Base-by-base conservation (phyloP, 306 rosid genomes). In the Dalbergia cochinchinensis region DNA sequence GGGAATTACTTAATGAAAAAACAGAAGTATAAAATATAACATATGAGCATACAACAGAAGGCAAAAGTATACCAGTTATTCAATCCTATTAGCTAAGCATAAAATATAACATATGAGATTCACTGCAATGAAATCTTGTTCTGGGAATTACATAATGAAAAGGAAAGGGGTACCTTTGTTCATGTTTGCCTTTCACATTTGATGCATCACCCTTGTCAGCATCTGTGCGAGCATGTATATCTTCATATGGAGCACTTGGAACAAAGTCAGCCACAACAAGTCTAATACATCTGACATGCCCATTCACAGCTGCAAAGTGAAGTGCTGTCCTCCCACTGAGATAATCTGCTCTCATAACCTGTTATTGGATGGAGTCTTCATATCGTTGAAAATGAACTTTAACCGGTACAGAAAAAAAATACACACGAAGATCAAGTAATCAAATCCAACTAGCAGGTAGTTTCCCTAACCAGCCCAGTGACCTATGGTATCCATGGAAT, bases 281-380 rank as follows among this genome's bases (percentile, higher is more conserved):
- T 79, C 98, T 93, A 59, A 95, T 86, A 71, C 98, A 93, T 87
- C 98, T 90, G 42, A 85, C 92, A 77, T 92, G 98, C 33, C 99
- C 98, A 82, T 87, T 89, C 50, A 87, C 89, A 31, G 99, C 94
- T 35, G 98, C 99, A 88, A 95, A 95, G 87, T 93, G 99, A 83
- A 95, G 97, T 31, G 98, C 97, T 18, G 97, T 91, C 81, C 93
- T 87, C 73, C 97, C 97, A 77, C 93, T 91, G 22, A 93, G 98
- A 82, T 95, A 95, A 89, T 93, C 99, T 63, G 91, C 98, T 85
- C 94, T 93, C 50, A 86, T 69, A 78, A 91, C 99, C 99, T 95
- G 85, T 51, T 33, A 67, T 35, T 14, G 26, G 44, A 80, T 47
- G 48, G 58, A 69, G 15, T 63, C 65, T 5, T 71, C 61, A 74